Conservation (phyloP, 495 filamentous ascomycete genomes). For the Penicillium fimorum region DNA sequence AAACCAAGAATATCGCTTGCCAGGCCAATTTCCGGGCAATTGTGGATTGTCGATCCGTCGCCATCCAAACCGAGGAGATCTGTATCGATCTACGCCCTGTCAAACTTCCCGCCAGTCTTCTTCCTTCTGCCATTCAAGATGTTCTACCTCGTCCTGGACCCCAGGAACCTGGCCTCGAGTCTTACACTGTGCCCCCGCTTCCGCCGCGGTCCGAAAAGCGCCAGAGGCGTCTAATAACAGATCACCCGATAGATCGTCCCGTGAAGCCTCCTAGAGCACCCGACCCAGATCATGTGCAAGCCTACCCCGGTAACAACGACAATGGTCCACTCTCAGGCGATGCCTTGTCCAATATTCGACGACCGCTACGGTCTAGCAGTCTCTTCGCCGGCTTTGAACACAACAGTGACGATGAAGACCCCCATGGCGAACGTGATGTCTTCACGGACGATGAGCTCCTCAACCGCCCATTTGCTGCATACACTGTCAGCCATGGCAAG, state of each 20-base stretch:
- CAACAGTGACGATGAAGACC: slow-evolving; percentile 49
- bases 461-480: slow-evolving; percentile 44
- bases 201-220: slow-evolving; percentile 35
- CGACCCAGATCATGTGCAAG: slow-evolving; percentile 52
- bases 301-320: slow-evolving; percentile 80
- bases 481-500: slow-evolving; percentile 43
- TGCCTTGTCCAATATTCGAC: slow-evolving; percentile 55
- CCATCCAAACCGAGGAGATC: slow-evolving; percentile 88
- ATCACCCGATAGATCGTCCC: slow-evolving; percentile 13
- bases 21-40: slow-evolving; percentile 47
- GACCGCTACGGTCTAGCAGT: slow-evolving; percentile 73
- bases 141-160: slow-evolving; percentile 27
- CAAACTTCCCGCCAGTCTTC: slow-evolving; percentile 72
- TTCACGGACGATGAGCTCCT: slow-evolving; percentile 50
- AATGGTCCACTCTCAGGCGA: slow-evolving; percentile 69
- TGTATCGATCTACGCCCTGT: slow-evolving; percentile 69
- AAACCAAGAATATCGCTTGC: slow-evolving; percentile 59
- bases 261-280: slow-evolving; percentile 23
- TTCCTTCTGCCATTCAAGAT: slow-evolving; percentile 62
- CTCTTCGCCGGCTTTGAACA: slow-evolving; percentile 84
- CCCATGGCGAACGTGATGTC: slow-evolving; percentile 39
- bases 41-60: slow-evolving; percentile 45
- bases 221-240: slow-evolving; percentile 13
- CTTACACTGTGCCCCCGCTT: slow-evolving; percentile 36
- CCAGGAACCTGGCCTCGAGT: slow-evolving; percentile 26